Conservation (phyloP, 805 yeast species). For the Barnettozyma botsteinii region DNA sequence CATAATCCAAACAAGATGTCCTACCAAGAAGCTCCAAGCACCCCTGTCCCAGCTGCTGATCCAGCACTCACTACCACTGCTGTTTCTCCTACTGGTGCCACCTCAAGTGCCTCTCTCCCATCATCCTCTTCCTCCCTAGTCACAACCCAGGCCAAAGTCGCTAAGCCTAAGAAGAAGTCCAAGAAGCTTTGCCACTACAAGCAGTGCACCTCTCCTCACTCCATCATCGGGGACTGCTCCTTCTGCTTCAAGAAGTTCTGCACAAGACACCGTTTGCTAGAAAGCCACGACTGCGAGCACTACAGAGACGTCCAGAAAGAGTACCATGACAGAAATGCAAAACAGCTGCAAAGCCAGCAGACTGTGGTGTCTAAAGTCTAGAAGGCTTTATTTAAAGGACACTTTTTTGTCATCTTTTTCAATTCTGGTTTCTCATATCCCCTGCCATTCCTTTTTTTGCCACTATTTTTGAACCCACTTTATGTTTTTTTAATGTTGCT, state of each 20-base stretch:
- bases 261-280: constrained; percentile 58
- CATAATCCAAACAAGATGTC: too few species aligned
- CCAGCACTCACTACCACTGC: constrained; percentile 4
- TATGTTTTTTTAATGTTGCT: background rate
- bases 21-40: background rate
- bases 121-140: background rate
- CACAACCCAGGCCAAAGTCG: constrained; percentile 3
- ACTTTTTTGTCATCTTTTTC: background rate
- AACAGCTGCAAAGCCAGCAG: constrained; percentile 54
- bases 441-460: background rate
- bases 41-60: constrained; percentile 2
- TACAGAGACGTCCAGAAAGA: constrained; percentile 53
- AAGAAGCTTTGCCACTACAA: constrained; percentile 25
- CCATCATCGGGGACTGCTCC: constrained; percentile 55
- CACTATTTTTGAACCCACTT: too few species aligned
- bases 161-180: constrained; percentile 26
- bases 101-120: too few species aligned
- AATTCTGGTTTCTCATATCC: background rate
- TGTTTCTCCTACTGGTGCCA: too few species aligned
- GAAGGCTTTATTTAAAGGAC: too few species aligned
- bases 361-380: constrained; percentile 51
- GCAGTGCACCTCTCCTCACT: constrained; percentile 27
- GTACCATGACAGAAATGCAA: constrained; percentile 58
- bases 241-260: constrained; percentile 62
- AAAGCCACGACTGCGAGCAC: constrained; percentile 55